Percentiles rank a stretch among this genome's conserved stretches.
These are phyloP conservation scores for Knoxdaviesia capensis DNA, from an alignment of 2,329 filamentous ascomycete species.

Conservation along the genomic window DNA sequence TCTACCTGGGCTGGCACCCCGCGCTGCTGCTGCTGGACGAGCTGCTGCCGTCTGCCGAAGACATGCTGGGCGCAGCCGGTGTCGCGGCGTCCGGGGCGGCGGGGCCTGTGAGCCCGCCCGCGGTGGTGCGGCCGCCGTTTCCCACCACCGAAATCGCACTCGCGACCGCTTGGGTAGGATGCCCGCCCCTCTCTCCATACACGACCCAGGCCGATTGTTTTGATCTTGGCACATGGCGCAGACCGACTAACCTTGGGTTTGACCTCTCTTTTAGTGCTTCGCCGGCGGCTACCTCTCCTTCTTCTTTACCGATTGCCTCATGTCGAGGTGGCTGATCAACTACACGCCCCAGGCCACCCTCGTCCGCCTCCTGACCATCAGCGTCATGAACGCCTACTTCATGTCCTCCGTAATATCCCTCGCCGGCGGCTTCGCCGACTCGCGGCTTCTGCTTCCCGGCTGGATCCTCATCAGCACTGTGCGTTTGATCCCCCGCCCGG, in stretches of 20 bases:
- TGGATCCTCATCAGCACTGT: slow-evolving; percentile 65
- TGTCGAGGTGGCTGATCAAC: slow-evolving; percentile 71
- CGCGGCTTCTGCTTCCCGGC: slow-evolving; percentile 50
- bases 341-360: slow-evolving; percentile 68
- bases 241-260: slow-evolving; percentile 1
- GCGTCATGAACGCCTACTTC: slow-evolving; percentile 53
- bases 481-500: slow-evolving; percentile 10
- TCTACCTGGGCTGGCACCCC: slow-evolving; percentile 52
- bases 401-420: slow-evolving; percentile 53
- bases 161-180: slow-evolving; percentile 53
- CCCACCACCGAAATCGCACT: slow-evolving; percentile 46
- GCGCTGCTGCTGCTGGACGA: slow-evolving; percentile 47
- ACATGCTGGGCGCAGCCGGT: too few relatives aligned
- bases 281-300: slow-evolving; percentile 62
- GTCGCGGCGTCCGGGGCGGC: slow-evolving; percentile 9
- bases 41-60: slow-evolving; percentile 34
- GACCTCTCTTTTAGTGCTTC: slow-evolving; percentile 33
- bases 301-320: slow-evolving; percentile 68
- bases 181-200: too few relatives aligned
- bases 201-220: too few relatives aligned
- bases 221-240: too few relatives aligned
- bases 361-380: slow-evolving; percentile 58
- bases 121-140: slow-evolving; percentile 8
- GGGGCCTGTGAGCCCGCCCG: slow-evolving; percentile 5
- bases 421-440: slow-evolving; percentile 48